phyloP scores from a whole-genome alignment of 495 filamentous ascomycete genomes.

The Neurospora hispaniola region DNA sequence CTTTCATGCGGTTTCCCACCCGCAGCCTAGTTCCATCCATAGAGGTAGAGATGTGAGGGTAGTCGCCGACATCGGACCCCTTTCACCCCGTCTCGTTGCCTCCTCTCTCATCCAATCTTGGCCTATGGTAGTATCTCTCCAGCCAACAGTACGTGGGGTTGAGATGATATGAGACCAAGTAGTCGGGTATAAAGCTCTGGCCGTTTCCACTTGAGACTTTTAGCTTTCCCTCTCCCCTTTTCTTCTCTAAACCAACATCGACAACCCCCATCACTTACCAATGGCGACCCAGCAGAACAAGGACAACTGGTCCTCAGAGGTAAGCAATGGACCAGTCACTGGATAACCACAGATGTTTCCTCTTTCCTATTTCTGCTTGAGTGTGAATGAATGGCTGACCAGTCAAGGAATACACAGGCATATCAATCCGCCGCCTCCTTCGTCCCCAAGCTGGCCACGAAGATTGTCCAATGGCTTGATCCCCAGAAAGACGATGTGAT shows the following conservation, averaged over 20 bases:
- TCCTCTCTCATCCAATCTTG: background rate
- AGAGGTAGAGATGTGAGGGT: background rate
- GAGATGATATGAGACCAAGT: background rate
- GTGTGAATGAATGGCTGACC: background rate
- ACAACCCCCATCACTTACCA: background rate
- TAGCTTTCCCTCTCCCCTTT: background rate
- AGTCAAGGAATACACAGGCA: slow-evolving; percentile 25
- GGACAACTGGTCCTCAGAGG: slow-evolving; percentile 53
- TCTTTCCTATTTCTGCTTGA: background rate
- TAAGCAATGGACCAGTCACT: slow-evolving; percentile 25
- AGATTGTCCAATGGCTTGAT: slow-evolving; percentile 54
- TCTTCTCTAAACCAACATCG: background rate
- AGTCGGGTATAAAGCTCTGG: background rate
- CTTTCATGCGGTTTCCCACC: background rate
- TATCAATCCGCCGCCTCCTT: slow-evolving; percentile 61
- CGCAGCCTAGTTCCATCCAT: background rate
- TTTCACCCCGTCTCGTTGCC: background rate
- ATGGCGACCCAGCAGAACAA: slow-evolving; percentile 25
- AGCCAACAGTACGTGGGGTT: background rate
- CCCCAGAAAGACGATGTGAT: slow-evolving; percentile 49
- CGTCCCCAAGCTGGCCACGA: slow-evolving; percentile 56
- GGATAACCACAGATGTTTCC: background rate
- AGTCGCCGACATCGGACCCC: background rate
- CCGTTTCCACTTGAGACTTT: background rate
- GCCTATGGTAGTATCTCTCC: background rate